Base-by-base conservation (phyloP, 1,284 basidiomycete genomes). In the Ustilago shanxiensis region DNA sequence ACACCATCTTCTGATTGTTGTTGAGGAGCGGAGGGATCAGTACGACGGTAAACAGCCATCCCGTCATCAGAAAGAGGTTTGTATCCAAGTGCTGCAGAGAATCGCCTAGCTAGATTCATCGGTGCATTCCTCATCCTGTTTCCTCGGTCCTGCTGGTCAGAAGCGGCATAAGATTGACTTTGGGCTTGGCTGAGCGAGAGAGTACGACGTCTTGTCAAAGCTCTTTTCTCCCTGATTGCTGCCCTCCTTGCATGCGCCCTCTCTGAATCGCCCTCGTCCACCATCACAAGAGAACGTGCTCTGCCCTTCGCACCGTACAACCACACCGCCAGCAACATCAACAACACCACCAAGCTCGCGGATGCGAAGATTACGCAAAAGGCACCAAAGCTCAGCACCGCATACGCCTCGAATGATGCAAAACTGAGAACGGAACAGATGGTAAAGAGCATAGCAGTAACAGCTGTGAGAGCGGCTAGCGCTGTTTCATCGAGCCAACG, bases 331-430 rank as follows among this genome's bases (percentile, higher is more conserved):
- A 79, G 44, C 37, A 71, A 24, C 16, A 47, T 11, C 41, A 65
- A 35, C 3, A 61, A 26, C 5, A 66, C 52, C 4, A 65, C 28
- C 28, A 79, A 50, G 18, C 66, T 22, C 1, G 28, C 60, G 4
- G 71, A 70, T 10, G 77, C 69, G 41, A 79, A 66, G 56, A 76
- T 66, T 44, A 79, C 56, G 22, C 69, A 54, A 26, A 57, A 64
- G 11, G 68, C 61, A 29, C 55, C 13, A 47, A 54, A 50, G 11
- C 66, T 45, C 18, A 49, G 20, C 61, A 26, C 62, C 56, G 29
- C 66, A 5, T 56, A 66, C 16, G 65, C 66, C 33, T 54, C 2
- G 45, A 51, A 50, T 16, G 70, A 52, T 7, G 62, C 20, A 53
- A 75, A 53, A 24, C 60, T 63, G 14, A 78, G 41, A 9, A 57